Evolutionary conservation across 2,329 filamentous ascomycete genomes (phyloP).

Genomic region (Metarhizium rileyi): DNA sequence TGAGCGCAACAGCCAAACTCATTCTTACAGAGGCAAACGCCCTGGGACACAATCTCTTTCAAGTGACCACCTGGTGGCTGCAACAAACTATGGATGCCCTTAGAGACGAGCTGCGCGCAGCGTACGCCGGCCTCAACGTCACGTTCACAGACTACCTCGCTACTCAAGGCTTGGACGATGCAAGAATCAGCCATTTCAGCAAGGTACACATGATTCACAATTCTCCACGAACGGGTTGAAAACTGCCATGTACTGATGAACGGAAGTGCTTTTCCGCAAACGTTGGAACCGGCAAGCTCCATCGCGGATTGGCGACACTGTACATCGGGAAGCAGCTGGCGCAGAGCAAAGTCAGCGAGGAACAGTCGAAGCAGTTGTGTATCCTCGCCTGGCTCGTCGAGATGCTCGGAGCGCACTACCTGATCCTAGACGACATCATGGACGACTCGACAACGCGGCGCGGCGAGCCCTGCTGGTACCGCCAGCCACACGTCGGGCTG

Average conservation of each 20-base stretch:
- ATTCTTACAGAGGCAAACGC: no score
- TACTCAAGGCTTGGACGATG: not conserved
- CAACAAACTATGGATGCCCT: not conserved
- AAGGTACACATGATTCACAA: no score
- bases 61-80: not conserved
- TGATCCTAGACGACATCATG: slow-evolving; percentile 98
- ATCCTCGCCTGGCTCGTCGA: slow-evolving; percentile 95
- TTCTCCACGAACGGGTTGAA: no score
- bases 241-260: no score
- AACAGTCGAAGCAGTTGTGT: slow-evolving; percentile 80
- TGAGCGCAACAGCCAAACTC: no score
- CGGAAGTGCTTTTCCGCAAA: not conserved
- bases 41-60: no score
- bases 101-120: not conserved
- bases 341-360: slow-evolving; percentile 28
- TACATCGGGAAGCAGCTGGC: not conserved
- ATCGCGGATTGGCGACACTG: not conserved
- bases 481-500: slow-evolving; percentile 78
- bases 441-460: slow-evolving; percentile 88
- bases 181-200: not conserved
- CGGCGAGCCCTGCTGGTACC: slow-evolving; percentile 93
- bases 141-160: not conserved
- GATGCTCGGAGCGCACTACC: slow-evolving; percentile 95
- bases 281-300: not conserved
- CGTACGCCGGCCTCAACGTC: not conserved